Percentiles rank a stretch among this genome's conserved stretches.
These are phyloP conservation scores for Crithidia sp. DNA, from an alignment of 208 protist species.

Conservation along the genomic window DNA sequence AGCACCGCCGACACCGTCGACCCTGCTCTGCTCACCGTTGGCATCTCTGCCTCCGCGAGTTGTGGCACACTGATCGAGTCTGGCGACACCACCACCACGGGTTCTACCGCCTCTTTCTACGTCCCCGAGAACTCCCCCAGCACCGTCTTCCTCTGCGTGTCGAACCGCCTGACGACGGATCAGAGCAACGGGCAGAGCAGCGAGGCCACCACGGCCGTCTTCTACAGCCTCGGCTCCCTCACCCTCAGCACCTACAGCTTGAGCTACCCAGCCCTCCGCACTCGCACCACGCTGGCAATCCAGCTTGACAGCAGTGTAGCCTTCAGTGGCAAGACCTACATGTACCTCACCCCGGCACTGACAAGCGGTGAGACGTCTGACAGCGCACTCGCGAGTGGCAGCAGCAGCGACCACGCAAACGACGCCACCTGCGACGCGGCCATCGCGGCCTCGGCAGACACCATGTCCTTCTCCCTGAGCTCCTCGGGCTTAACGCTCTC, in stretches of 20 bases:
- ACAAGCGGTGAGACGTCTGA: background rate
- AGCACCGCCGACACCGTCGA: slow-evolving; percentile 17
- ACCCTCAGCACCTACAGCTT: slow-evolving; percentile 45
- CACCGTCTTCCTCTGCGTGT: slow-evolving; percentile 53
- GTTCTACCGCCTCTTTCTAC: slow-evolving; percentile 41
- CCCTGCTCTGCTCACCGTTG: slow-evolving; percentile 48
- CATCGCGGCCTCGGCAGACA: slow-evolving; percentile 17
- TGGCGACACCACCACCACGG: slow-evolving; percentile 37
- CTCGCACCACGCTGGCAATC: slow-evolving; percentile 31
- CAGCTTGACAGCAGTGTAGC: slow-evolving; percentile 42
- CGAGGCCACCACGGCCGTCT: slow-evolving; percentile 23
- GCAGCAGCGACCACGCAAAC: background rate
- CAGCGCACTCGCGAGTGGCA: background rate
- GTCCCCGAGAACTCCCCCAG: slow-evolving; percentile 40
- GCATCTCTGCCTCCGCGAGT: slow-evolving; percentile 39
- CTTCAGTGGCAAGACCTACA: slow-evolving; percentile 39
- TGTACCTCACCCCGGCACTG: slow-evolving; percentile 35
- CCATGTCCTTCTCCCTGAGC: slow-evolving; percentile 33
- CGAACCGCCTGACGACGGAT: slow-evolving; percentile 41
- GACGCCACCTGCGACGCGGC: slow-evolving; percentile 19
- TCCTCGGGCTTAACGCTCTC: slow-evolving; percentile 15
- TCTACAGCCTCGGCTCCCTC: slow-evolving; percentile 44
- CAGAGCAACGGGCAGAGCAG: slow-evolving; percentile 17
- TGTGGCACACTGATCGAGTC: slow-evolving; percentile 37
- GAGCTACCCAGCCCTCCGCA: slow-evolving; percentile 52